Percentiles rank a stretch among this genome's conserved stretches.
Conservation (phyloP, 805 yeast species). For the Lachancea lanzarotensis region DNA sequence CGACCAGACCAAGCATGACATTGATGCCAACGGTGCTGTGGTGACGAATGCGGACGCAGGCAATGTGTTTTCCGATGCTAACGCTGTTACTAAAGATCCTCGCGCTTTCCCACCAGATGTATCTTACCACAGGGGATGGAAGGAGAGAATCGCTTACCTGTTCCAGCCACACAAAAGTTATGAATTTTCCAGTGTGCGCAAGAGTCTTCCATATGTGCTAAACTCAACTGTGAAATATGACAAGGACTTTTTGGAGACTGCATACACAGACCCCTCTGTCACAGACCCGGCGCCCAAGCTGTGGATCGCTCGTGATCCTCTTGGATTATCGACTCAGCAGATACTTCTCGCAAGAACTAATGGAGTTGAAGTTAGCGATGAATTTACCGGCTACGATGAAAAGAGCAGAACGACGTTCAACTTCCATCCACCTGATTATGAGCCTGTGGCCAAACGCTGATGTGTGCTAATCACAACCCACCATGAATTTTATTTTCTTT, state of each 20-base stretch:
- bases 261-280: conserved; percentile 29
- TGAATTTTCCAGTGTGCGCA: conserved; percentile 41
- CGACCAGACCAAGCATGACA: conserved; percentile 3
- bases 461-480: not conserved
- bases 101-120: conserved; percentile 25
- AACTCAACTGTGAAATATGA: conserved; percentile 32
- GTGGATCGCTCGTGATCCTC: conserved; percentile 65
- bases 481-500: not conserved
- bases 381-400: conserved; percentile 50
- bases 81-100: conserved; percentile 17
- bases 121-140: conserved; percentile 13
- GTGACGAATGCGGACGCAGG: conserved; percentile 22
- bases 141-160: conserved; percentile 31
- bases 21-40: conserved; percentile 14
- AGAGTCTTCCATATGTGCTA: conserved; percentile 31
- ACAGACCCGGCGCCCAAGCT: conserved; percentile 42
- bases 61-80: conserved; percentile 19
- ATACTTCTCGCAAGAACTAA: conserved; percentile 49
- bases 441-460: conserved; percentile 25
- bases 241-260: conserved; percentile 26
- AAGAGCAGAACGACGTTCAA: conserved; percentile 47
- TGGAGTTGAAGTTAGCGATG: conserved; percentile 48
- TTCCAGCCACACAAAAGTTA: conserved; percentile 42
- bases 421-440: conserved; percentile 69
- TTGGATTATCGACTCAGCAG: conserved; percentile 60